Evolutionary conservation across 345 rosid species (phyloP).

Genomic region (Cardamine occulta): DNA sequence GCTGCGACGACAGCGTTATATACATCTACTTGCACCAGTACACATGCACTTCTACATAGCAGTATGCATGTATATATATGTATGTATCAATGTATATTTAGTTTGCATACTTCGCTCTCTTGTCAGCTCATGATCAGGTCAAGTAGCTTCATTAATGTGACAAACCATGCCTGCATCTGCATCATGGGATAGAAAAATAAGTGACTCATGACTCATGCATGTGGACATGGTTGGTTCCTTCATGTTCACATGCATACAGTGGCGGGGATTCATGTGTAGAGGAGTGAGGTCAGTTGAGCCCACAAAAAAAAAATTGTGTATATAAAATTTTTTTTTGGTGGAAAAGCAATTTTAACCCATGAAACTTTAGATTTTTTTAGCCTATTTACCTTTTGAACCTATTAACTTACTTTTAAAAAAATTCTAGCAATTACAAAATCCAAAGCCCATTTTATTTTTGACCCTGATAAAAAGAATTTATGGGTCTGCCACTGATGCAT

Average conservation of each 20-base stretch:
- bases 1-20: constrained; percentile 27
- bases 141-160: constrained; percentile 28
- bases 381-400: too few relatives aligned
- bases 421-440: too few relatives aligned
- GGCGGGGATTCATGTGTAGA: too few relatives aligned
- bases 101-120: constrained; percentile 25
- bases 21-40: constrained; percentile 33
- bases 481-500: too few relatives aligned
- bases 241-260: constrained; percentile 8
- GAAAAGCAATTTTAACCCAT: too few relatives aligned
- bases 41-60: constrained; percentile 35
- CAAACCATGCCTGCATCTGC: constrained; percentile 26
- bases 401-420: too few relatives aligned
- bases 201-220: constrained; percentile 31
- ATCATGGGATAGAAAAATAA: constrained; percentile 27
- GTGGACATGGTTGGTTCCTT: constrained; percentile 25
- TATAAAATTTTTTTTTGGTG: too few relatives aligned
- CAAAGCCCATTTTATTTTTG: too few relatives aligned
- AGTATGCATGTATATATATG: constrained; percentile 16
- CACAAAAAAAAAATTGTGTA: too few relatives aligned
- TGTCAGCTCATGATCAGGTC: constrained; percentile 36
- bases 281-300: too few relatives aligned
- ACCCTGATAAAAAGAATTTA: too few relatives aligned
- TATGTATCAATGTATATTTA: constrained; percentile 20
- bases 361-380: too few relatives aligned